Conservation (phyloP, 768 basidiomycete species). For the Auricularia cornea region DNA sequence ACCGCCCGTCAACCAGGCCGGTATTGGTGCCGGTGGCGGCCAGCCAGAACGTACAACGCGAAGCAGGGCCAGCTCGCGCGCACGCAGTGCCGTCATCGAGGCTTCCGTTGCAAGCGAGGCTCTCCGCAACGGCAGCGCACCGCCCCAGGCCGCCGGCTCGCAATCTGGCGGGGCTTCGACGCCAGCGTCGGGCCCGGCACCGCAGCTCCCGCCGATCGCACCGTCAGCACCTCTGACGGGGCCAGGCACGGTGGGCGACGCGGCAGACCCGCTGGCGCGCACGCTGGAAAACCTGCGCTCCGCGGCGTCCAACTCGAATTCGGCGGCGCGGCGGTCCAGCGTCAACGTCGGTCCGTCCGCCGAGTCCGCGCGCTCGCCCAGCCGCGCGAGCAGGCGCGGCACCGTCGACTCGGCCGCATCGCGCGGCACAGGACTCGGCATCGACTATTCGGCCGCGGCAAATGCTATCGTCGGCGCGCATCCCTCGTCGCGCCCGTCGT, state of each 20-base stretch:
- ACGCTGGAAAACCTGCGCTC: conserved; percentile 26
- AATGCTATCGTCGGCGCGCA: conserved; percentile 72
- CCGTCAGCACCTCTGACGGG: conserved; percentile 2
- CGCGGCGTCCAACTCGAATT: conserved; percentile 23
- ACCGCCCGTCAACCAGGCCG: conserved; percentile 46
- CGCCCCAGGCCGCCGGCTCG: too few relatives aligned
- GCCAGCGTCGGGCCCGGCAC: background rate
- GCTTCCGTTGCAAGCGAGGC: too few relatives aligned
- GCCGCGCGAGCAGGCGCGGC: conserved; percentile 7
- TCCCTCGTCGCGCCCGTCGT: conserved; percentile 64
- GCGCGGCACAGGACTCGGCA: conserved; percentile 14
- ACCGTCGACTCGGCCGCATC: conserved; percentile 11
- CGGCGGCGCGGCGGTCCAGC: conserved; percentile 21
- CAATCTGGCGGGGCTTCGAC: background rate
- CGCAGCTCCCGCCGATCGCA: background rate
- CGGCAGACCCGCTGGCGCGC: conserved; percentile 32
- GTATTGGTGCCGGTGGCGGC: conserved; percentile 60
- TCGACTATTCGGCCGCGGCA: conserved; percentile 69
- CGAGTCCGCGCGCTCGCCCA: conserved; percentile 8
- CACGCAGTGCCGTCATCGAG: background rate
- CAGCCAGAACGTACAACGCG: background rate
- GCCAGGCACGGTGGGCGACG: conserved; percentile 17
- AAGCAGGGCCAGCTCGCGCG: background rate
- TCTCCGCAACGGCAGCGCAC: too few relatives aligned
- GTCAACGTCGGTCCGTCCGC: conserved; percentile 24